Percentiles rank a stretch among this genome's conserved stretches.
Conservation (phyloP, 164 flowering plant species). For the Tetracentron sinense region DNA sequence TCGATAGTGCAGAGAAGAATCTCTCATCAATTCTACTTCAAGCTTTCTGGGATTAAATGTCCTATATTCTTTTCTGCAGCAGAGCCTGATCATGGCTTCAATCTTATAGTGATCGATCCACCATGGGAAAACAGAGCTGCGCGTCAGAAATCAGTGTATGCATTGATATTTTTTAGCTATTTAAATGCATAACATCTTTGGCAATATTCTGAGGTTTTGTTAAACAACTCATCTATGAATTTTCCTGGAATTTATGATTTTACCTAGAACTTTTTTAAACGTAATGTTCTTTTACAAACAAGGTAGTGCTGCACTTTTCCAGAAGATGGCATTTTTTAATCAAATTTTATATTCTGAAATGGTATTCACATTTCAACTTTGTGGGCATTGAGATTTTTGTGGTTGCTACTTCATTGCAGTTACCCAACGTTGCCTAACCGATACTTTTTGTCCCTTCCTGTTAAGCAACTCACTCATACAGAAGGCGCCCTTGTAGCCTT, state of each 20-base stretch:
- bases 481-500: slow-evolving; percentile 85
- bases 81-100: slow-evolving; percentile 55
- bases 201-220: background rate
- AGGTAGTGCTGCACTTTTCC: background rate
- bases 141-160: slow-evolving; percentile 64
- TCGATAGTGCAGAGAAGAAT: background rate
- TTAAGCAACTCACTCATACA: slow-evolving; percentile 66
- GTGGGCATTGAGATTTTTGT: slow-evolving; percentile 1
- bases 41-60: slow-evolving; percentile 4
- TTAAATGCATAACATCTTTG: background rate
- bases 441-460: slow-evolving; percentile 75
- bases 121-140: slow-evolving; percentile 99
- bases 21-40: background rate
- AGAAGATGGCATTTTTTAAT: background rate
- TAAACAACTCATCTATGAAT: background rate
- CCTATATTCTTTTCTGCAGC: slow-evolving; percentile 34
- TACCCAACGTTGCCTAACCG: slow-evolving; percentile 85
- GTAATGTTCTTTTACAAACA: too few species aligned
- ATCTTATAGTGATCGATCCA: slow-evolving; percentile 85
- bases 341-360: background rate
- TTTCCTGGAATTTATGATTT: background rate
- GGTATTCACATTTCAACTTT: background rate
- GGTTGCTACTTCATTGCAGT: slow-evolving; percentile 38
- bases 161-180: slow-evolving; percentile 1
- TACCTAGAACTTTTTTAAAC: background rate